These are phyloP conservation scores for Gossypium anomalum DNA, from an alignment of 345 rosid species.

Conservation along the genomic window DNA sequence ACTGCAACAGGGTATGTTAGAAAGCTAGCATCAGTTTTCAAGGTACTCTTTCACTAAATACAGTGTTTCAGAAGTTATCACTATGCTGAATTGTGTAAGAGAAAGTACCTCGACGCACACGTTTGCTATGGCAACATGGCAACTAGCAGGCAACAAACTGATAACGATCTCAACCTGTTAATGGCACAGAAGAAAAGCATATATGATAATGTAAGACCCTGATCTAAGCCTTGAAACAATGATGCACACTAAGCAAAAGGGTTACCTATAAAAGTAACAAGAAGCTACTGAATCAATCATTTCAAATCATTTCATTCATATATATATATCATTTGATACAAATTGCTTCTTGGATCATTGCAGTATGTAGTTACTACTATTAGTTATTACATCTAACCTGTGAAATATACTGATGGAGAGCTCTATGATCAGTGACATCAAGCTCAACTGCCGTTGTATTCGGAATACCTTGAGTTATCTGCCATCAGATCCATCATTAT, in stretches of 20 bases:
- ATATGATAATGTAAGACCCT: neutral
- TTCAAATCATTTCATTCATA: neutral
- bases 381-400: slow-evolving; percentile 37
- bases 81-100: neutral
- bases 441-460: slow-evolving; percentile 69
- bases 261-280: neutral
- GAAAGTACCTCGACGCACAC: slow-evolving; percentile 68
- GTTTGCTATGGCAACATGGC: slow-evolving; percentile 63
- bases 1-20: too few species aligned
- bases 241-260: neutral
- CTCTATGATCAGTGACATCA: slow-evolving; percentile 65
- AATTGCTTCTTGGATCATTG: slow-evolving; percentile 1
- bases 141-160: slow-evolving; percentile 78
- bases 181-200: slow-evolving; percentile 6
- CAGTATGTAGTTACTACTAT: neutral
- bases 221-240: neutral
- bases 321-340: neutral
- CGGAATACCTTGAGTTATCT: slow-evolving; percentile 74
- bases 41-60: neutral
- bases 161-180: slow-evolving; percentile 81
- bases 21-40: too few species aligned
- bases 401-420: slow-evolving; percentile 59
- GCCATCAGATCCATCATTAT: slow-evolving; percentile 19
- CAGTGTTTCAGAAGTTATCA: neutral
- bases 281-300: neutral